Evolutionary conservation across 768 basidiomycete species (phyloP), one percentile per base, ranked within the genome.

Genomic region (Candolleomyces aberdarensis): DNA sequence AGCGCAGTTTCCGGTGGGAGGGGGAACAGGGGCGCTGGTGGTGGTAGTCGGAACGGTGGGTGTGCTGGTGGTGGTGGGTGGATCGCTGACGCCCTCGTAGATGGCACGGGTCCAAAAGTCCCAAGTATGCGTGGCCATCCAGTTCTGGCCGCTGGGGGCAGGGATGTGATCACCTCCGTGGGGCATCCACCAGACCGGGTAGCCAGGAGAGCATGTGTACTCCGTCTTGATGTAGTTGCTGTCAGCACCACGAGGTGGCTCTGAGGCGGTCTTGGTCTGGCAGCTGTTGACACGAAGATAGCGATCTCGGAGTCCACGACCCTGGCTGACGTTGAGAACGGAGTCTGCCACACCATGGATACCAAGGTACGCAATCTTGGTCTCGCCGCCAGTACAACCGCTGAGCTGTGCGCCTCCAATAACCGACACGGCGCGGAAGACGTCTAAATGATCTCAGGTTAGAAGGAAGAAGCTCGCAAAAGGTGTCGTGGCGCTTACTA

Each of bases 91-190:
- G 17, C 57, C 57, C 15, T 48, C 57, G 19, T 58, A 31, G 36
- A 58, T 58, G 10, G 57, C 57, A 14, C 57, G 11, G 9, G 47
- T 58, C 57, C 57, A 58, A 19, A 58, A 58, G 47, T 58, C 57
- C 57, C 57, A 58, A 3, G 57, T 58, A 11, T 49, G 6, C 1
- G 1, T 32, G 14, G 57, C 57, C 57, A 58, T 58, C 3, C 31
- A 58, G 31, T 49, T 58, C 26, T 9, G 22, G 0, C 57, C 57
- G 6, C 57, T 2, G 29, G 36, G n/a, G n/a, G n/a, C n/a, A n/a
- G n/a, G n/a, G n/a, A n/a, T 31, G 47, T 58, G 57, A n/a, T 58
- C 57, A 20, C 57, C 57, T 5, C 57, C 57, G 26, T 58, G 57
- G 3, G 57, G 47, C 3, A 58, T 58, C 57, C 57, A 58, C 57